Evolutionary conservation across 805 yeast genomes (phyloP).

Genomic region (Sugiyamaella boreocaroliniensis): DNA sequence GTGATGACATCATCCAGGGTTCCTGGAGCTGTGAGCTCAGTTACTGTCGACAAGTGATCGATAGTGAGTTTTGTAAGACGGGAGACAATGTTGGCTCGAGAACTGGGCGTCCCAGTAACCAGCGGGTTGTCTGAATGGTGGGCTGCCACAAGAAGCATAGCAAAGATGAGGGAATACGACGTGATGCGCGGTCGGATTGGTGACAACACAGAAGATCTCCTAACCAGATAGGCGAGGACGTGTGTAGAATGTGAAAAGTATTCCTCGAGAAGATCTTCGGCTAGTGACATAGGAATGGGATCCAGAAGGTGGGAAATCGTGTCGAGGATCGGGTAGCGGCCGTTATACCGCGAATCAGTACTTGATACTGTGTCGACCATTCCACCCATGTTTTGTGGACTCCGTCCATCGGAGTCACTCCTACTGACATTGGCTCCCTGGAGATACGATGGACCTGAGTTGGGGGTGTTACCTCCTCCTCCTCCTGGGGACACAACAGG

Average conservation of each 20-base stretch:
- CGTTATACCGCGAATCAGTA: neutral
- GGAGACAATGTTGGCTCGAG: slow-evolving; percentile 22
- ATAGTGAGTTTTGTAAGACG: slow-evolving; percentile 22
- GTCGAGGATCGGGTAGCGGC: slow-evolving; percentile 21
- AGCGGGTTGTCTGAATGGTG: slow-evolving; percentile 28
- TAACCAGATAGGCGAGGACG: slow-evolving; percentile 25
- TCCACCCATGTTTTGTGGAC: neutral
- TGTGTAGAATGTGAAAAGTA: slow-evolving; percentile 27
- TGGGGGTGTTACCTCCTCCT: neutral
- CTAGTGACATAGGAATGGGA: slow-evolving; percentile 20
- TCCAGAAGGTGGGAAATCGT: slow-evolving; percentile 10
- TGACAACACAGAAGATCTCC: slow-evolving; percentile 23
- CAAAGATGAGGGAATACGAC: slow-evolving; percentile 22
- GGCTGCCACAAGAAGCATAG: slow-evolving; percentile 27
- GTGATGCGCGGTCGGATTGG: slow-evolving; percentile 17
- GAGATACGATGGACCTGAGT: neutral
- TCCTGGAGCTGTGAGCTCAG: slow-evolving; percentile 21
- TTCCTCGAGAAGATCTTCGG: slow-evolving; percentile 26
- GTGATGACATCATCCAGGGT: slow-evolving; percentile 29
- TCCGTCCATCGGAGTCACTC: slow-evolving; percentile 3
- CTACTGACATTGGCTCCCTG: neutral
- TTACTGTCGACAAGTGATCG: slow-evolving; percentile 21
- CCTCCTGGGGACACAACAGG: neutral
- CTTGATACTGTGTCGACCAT: slow-evolving; percentile 3
- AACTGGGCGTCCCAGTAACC: slow-evolving; percentile 25